Conservation (phyloP, 306 rosid species). For the Neltuma alba region DNA sequence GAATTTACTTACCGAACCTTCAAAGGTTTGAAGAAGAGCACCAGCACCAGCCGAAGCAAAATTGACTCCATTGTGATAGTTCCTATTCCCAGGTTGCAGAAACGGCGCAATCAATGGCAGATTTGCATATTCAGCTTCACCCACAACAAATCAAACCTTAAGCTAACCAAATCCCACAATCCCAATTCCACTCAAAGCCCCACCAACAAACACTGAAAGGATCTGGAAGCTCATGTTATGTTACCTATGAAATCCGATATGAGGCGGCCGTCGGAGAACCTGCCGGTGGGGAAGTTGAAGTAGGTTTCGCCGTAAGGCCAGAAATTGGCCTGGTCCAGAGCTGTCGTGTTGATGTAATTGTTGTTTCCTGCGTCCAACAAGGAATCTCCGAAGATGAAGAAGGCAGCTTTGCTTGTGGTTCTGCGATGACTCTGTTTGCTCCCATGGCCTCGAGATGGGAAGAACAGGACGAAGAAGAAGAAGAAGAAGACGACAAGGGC, state of each 20-base stretch:
- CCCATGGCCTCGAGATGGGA: conserved; percentile 31
- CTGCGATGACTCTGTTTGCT: conserved; percentile 16
- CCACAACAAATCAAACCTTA: not conserved
- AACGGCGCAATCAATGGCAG: conserved; percentile 47
- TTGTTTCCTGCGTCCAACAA: conserved; percentile 90
- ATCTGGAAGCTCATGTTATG: too few relatives aligned
- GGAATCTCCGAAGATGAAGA: conserved; percentile 91
- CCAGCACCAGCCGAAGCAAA: conserved; percentile 96
- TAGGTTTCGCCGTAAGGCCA: conserved; percentile 84
- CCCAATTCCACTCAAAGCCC: too few relatives aligned
- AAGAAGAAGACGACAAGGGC: conserved; percentile 32
- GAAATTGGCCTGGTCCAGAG: conserved; percentile 92
- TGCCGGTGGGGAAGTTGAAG: conserved; percentile 82
- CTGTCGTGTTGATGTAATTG: conserved; percentile 90
- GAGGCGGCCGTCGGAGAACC: conserved; percentile 92
- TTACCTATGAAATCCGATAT: conserved; percentile 78
- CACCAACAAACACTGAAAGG: too few relatives aligned
- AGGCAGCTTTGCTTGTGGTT: conserved; percentile 37
- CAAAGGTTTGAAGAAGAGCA: conserved; percentile 74
- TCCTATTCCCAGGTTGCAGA: conserved; percentile 53
- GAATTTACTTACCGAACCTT: conserved; percentile 67
- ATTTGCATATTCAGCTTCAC: conserved; percentile 77
- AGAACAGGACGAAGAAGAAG: conserved; percentile 39
- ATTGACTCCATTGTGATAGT: conserved; percentile 69
- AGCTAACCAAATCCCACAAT: not conserved